Conservation (phyloP, 2,329 filamentous ascomycete genomes). For the Parasarocladium wereldwijsianum region DNA sequence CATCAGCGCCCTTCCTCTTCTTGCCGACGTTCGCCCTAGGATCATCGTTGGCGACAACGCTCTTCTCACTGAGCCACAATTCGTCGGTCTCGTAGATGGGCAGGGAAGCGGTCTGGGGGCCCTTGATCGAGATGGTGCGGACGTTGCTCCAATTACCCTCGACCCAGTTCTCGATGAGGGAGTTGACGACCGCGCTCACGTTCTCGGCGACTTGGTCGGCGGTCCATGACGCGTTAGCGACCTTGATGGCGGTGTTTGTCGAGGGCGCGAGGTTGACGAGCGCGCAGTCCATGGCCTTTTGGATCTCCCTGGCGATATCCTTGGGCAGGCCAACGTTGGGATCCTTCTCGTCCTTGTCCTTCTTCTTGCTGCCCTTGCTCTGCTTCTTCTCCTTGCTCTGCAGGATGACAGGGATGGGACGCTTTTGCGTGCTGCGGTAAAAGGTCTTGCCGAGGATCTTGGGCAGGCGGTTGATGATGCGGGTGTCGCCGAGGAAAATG, state of each 20-base stretch:
- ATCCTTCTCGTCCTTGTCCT: constrained; percentile 18
- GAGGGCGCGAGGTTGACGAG: constrained; percentile 67
- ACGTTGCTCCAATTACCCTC: constrained; percentile 81
- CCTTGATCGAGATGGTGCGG: constrained; percentile 77
- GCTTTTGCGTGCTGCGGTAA: constrained; percentile 69
- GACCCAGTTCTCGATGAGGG: constrained; percentile 64
- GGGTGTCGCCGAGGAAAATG: constrained; percentile 83
- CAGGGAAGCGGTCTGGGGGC: constrained; percentile 70
- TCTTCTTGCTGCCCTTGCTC: constrained; percentile 47
- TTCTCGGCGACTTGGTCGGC: constrained; percentile 70
- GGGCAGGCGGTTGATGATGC: constrained; percentile 63
- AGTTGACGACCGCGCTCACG: constrained; percentile 53
- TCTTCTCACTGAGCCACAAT: constrained; percentile 69
- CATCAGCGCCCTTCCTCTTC: constrained; percentile 40
- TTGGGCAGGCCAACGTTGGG: constrained; percentile 38
- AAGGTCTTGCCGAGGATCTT: constrained; percentile 79
- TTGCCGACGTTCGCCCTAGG: constrained; percentile 48
- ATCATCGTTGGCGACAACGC: constrained; percentile 51
- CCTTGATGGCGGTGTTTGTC: constrained; percentile 64
- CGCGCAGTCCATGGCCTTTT: constrained; percentile 61
- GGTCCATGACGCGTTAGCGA: constrained; percentile 63
- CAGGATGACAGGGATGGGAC: constrained; percentile 72
- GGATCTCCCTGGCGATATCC: constrained; percentile 66
- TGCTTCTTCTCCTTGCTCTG: constrained; percentile 45
- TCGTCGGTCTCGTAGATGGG: constrained; percentile 93